Conservation (phyloP, 106 monocot genomes). For the Ottelia alismoides region DNA sequence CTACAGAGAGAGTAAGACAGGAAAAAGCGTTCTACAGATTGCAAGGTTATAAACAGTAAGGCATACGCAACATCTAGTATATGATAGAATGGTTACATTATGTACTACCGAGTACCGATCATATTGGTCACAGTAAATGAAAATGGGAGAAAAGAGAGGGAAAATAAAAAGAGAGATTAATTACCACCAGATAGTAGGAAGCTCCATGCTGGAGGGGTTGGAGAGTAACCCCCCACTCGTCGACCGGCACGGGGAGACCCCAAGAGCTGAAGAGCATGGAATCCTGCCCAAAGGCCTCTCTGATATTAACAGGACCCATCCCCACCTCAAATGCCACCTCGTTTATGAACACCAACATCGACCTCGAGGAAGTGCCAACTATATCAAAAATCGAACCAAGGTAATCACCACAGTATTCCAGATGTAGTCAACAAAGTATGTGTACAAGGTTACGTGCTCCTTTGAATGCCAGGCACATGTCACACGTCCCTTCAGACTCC, state of each 20-base stretch:
- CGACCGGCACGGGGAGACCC: slow-evolving; percentile 61
- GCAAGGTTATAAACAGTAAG: too few species aligned
- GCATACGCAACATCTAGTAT: too few species aligned
- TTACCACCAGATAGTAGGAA: slow-evolving; percentile 65
- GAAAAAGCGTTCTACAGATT: too few species aligned
- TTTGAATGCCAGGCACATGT: slow-evolving; percentile 73
- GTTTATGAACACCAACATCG: slow-evolving; percentile 62
- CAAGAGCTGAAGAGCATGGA: slow-evolving; percentile 64
- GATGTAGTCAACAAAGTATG: not conserved
- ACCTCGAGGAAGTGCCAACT: not conserved
- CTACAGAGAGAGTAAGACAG: too few species aligned
- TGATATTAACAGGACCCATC: slow-evolving; percentile 33
- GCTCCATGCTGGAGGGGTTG: slow-evolving; percentile 86
- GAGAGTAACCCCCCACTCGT: slow-evolving; percentile 68
- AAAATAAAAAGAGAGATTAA: too few species aligned
- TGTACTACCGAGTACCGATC: too few species aligned
- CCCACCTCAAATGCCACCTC: slow-evolving; percentile 53
- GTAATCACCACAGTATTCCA: not conserved
- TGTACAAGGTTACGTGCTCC: slow-evolving; percentile 12
- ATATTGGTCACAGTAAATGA: too few species aligned
- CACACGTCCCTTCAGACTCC: slow-evolving; percentile 51
- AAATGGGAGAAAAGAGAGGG: too few species aligned
- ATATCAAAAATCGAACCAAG: not conserved
- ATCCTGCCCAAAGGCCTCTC: slow-evolving; percentile 54
- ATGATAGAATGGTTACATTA: too few species aligned